Percentiles rank a stretch among this genome's conserved stretches.
Evolutionary conservation across 352 stramenopile species (phyloP).

Genomic region (Globisporangium radiosum): DNA sequence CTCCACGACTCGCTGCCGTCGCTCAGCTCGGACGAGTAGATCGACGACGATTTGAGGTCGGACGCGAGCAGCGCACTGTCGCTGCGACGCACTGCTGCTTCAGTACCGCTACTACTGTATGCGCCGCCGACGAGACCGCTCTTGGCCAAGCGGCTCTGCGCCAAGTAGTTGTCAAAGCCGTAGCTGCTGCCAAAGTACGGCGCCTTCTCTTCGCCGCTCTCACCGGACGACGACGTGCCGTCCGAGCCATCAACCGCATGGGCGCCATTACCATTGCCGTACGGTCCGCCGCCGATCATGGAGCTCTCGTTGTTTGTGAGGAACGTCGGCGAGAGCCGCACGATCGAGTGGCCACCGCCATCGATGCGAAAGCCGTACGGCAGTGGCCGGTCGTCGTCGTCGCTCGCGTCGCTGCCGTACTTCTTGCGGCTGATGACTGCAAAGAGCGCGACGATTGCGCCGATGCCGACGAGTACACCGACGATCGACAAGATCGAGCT

Average conservation of each 20-base stretch:
- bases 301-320: conserved; percentile 34
- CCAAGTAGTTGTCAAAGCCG: conserved; percentile 11
- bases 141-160: conserved; percentile 5
- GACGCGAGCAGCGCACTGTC: conserved; percentile 10
- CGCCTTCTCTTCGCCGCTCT: conserved; percentile 15
- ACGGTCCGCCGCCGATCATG: conserved; percentile 14
- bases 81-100: background rate
- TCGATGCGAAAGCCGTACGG: conserved; percentile 38
- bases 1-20: conserved; percentile 62
- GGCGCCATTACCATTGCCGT: conserved; percentile 1
- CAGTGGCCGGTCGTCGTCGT: conserved; percentile 37
- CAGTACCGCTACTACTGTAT: background rate
- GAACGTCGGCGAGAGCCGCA: conserved; percentile 49
- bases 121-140: background rate
- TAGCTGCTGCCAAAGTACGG: conserved; percentile 13
- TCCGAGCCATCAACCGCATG: conserved; percentile 1
- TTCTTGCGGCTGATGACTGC: conserved; percentile 56
- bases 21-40: conserved; percentile 43
- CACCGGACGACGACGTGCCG: conserved; percentile 16
- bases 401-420: conserved; percentile 30
- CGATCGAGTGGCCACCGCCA: conserved; percentile 21
- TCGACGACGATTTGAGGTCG: conserved; percentile 20
- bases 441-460: conserved; percentile 47
- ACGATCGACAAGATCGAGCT: conserved; percentile 68
- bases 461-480: conserved; percentile 58